Evolutionary conservation across 192 early-diverging fungal genomes (phyloP).

Genomic region (Entomortierella chlamydospora): DNA sequence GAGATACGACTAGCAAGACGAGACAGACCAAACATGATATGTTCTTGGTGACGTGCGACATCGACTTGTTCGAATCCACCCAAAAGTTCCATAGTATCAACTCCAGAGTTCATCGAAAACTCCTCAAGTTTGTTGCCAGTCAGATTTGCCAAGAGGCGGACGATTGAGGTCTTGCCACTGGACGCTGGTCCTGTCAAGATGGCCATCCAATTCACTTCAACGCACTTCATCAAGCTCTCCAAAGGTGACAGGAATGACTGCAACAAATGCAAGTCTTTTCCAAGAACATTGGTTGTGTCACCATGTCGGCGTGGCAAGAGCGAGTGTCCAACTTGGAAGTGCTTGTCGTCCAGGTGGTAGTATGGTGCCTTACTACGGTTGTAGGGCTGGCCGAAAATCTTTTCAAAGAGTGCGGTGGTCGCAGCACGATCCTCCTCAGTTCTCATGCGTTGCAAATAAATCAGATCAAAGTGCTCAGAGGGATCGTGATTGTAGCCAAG

Average conservation of each 20-base stretch:
- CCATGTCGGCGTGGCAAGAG: conserved; percentile 61
- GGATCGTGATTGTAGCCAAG: conserved; percentile 64
- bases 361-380: conserved; percentile 49
- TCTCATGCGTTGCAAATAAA: conserved; percentile 93
- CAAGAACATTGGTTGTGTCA: conserved; percentile 42
- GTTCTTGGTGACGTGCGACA: conserved; percentile 74
- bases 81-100: conserved; percentile 94
- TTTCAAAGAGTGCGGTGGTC: conserved; percentile 65
- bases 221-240: conserved; percentile 86
- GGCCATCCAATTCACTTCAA: conserved; percentile 92
- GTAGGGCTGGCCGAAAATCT: conserved; percentile 64
- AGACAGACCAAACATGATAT: conserved; percentile 58
- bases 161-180: conserved; percentile 89
- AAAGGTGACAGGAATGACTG: conserved; percentile 73
- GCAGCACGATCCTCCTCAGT: conserved; percentile 77
- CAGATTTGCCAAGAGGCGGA: conserved; percentile 83
- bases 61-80: conserved; percentile 99
- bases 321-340: conserved; percentile 73
- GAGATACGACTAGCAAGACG: conserved; percentile 57
- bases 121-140: conserved; percentile 89
- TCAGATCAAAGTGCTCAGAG: conserved; percentile 77
- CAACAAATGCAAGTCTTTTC: conserved; percentile 70
- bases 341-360: conserved; percentile 63
- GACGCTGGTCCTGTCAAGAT: conserved; percentile 88
- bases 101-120: conserved; percentile 94